Conservation (phyloP, 148 eudicot species). For the Hydrangea macrophylla region DNA sequence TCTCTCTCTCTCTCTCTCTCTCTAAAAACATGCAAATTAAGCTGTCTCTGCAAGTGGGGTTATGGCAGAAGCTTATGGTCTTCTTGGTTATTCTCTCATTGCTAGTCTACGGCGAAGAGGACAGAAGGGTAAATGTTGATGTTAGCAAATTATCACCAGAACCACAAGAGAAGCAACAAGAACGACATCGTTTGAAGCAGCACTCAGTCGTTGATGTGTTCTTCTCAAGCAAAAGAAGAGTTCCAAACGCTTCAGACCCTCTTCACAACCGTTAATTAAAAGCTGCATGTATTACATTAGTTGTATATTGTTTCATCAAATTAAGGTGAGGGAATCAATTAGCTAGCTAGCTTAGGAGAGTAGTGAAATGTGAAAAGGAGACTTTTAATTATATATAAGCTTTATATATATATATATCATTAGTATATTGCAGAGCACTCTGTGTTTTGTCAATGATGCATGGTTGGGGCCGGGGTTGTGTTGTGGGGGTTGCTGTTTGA, state of each 20-base stretch:
- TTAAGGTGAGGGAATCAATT: background rate
- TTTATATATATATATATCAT: background rate
- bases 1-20: background rate
- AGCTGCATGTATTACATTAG: background rate
- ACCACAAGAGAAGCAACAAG: background rate
- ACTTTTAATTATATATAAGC: background rate
- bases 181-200: background rate
- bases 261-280: slow-evolving; percentile 11
- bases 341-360: background rate
- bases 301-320: background rate
- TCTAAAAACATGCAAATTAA: too few species aligned
- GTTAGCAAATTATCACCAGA: background rate
- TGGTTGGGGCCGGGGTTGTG: background rate
- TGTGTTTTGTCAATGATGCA: background rate
- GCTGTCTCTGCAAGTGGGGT: slow-evolving; percentile 11
- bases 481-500: background rate
- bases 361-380: background rate
- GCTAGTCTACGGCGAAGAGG: slow-evolving; percentile 15
- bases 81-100: slow-evolving; percentile 21
- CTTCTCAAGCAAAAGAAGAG: slow-evolving; percentile 24
- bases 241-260: slow-evolving; percentile 34
- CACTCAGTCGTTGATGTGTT: background rate
- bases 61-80: slow-evolving; percentile 11
- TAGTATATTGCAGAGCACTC: background rate
- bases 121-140: too few species aligned